These are phyloP conservation scores for Yamadazyma blattariae DNA, from an alignment of 1,139 yeast species.

Conservation along the genomic window DNA sequence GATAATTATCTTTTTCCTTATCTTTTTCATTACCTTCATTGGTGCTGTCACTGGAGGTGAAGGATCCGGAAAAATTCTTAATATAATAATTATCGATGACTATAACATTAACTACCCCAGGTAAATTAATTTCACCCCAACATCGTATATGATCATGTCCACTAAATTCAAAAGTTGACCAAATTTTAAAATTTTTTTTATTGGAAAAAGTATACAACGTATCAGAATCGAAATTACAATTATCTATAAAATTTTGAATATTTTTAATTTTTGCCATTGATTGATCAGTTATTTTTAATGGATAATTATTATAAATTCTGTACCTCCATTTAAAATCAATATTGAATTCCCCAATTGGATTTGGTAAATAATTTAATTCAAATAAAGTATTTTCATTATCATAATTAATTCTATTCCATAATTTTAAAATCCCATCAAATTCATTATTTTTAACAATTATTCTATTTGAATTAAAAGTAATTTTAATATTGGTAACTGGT, in stretches of 20 bases:
- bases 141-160: constrained; percentile 55
- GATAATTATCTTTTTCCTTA: constrained; percentile 60
- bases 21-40: constrained; percentile 12
- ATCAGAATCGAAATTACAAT: constrained; percentile 30
- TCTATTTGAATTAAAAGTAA: constrained; percentile 63
- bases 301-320: constrained; percentile 12
- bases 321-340: constrained; percentile 55
- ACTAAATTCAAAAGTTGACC: constrained; percentile 69
- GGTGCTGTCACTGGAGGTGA: too few relatives aligned
- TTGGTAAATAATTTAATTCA: constrained; percentile 68
- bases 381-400: constrained; percentile 66
- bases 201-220: constrained; percentile 60
- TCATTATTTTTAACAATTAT: constrained; percentile 59
- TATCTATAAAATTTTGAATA: constrained; percentile 32
- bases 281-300: constrained; percentile 18
- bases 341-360: constrained; percentile 50
- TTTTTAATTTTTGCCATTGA: constrained; percentile 41
- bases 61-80: too few relatives aligned
- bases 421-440: constrained; percentile 65
- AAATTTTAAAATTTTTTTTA: constrained; percentile 58
- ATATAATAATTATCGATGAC: constrained; percentile 56
- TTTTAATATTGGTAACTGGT: constrained; percentile 51
- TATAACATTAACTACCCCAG: constrained; percentile 24
- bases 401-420: constrained; percentile 76
- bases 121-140: constrained; percentile 57